These are phyloP conservation scores for Orbilia brochopaga DNA, from an alignment of 2,329 filamentous ascomycete species.

Conservation along the genomic window DNA sequence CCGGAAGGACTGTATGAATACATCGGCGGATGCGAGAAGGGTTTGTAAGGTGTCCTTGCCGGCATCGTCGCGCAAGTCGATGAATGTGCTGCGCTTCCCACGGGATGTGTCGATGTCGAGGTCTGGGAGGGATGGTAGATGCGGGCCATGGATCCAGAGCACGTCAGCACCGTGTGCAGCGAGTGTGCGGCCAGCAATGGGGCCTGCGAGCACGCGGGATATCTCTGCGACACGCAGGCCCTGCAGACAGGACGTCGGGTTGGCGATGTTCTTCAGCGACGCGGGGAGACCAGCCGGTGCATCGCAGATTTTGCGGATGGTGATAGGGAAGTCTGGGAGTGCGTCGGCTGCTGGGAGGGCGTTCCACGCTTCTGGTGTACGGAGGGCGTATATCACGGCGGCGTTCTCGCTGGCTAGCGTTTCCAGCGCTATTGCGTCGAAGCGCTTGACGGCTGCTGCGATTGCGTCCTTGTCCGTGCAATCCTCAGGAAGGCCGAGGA, in stretches of 20 bases:
- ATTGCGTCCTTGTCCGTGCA: conserved; percentile 59
- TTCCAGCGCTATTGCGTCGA: conserved; percentile 62
- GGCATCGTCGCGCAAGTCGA: conserved; percentile 56
- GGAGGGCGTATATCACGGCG: conserved; percentile 62
- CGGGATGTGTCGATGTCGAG: conserved; percentile 58
- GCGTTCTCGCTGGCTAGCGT: conserved; percentile 58
- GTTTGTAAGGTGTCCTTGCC: conserved; percentile 55
- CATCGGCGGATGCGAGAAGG: conserved; percentile 58
- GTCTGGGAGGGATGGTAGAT: conserved; percentile 57
- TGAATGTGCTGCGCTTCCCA: conserved; percentile 58
- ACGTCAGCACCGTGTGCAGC: conserved; percentile 59
- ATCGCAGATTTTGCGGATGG: conserved; percentile 57
- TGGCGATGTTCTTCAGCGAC: conserved; percentile 48
- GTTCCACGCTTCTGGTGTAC: conserved; percentile 64
- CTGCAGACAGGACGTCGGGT: conserved; percentile 55
- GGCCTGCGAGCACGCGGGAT: conserved; percentile 59
- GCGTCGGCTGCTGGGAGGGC: conserved; percentile 60
- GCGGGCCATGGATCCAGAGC: conserved; percentile 58
- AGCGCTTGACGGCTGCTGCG: conserved; percentile 59
- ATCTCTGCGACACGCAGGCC: conserved; percentile 59
- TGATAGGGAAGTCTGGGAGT: conserved; percentile 61
- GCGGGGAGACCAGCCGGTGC: conserved; percentile 46
- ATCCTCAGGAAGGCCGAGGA: conserved; percentile 59
- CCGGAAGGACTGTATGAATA: conserved; percentile 62
- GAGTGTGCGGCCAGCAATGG: conserved; percentile 57